These are phyloP conservation scores for Candida multigemmis DNA, from an alignment of 805 yeast genomes.

Conservation along the genomic window DNA sequence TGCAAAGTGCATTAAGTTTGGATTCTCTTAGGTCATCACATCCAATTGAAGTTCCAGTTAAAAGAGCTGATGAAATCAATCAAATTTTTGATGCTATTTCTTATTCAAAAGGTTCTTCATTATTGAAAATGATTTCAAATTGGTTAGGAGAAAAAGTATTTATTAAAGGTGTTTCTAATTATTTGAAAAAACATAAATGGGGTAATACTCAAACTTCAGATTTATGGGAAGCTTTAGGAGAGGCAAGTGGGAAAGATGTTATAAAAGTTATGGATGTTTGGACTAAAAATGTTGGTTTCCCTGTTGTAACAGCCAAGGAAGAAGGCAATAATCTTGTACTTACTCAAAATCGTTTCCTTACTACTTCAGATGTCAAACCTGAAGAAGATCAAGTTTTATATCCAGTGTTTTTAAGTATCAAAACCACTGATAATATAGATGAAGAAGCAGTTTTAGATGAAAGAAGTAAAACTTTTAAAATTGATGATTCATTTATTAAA, in stretches of 20 bases:
- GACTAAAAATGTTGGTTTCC: conserved; percentile 76
- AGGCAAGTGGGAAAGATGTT: conserved; percentile 66
- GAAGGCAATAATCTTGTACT: conserved; percentile 39
- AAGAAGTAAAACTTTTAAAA: conserved; percentile 30
- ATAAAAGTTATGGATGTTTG: conserved; percentile 67
- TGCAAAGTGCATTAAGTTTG: conserved; percentile 65
- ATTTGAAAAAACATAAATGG: conserved; percentile 67
- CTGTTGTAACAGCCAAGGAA: conserved; percentile 61
- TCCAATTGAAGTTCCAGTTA: conserved; percentile 78
- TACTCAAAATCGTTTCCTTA: conserved; percentile 65
- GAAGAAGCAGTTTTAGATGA: conserved; percentile 46
- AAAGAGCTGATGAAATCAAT: conserved; percentile 69
- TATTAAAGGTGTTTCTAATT: conserved; percentile 71
- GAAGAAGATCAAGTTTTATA: conserved; percentile 65
- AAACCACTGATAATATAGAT: conserved; percentile 50
- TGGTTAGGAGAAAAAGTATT: conserved; percentile 75
- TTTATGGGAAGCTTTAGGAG: conserved; percentile 66
- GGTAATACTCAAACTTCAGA: conserved; percentile 72
- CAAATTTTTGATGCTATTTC: conserved; percentile 84
- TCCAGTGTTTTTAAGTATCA: conserved; percentile 64
- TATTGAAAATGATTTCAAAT: conserved; percentile 69
- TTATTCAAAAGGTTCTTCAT: conserved; percentile 72
- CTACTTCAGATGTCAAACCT: conserved; percentile 68
- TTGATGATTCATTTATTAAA: conserved; percentile 51
- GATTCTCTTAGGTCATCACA: conserved; percentile 80